These are phyloP conservation scores for Alternaria longipes DNA, from an alignment of 2,329 filamentous ascomycete species.

Conservation along the genomic window DNA sequence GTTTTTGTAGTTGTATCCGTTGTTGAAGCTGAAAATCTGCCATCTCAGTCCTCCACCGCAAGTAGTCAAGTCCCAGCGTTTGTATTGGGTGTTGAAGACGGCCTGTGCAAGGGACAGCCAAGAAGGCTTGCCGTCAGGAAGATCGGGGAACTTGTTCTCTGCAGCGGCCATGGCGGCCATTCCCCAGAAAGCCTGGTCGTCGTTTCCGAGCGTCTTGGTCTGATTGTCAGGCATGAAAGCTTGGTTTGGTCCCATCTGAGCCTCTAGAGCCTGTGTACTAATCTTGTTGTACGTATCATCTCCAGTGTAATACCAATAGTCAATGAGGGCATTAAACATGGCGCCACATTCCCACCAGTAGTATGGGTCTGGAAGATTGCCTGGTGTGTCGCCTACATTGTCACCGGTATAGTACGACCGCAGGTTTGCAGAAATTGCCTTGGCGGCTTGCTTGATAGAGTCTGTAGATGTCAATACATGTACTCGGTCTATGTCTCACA, in stretches of 20 bases:
- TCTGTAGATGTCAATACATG: constrained; percentile 53
- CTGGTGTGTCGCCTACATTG: constrained; percentile 66
- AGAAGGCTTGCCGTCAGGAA: constrained; percentile 61
- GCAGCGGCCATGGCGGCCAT: constrained; percentile 67
- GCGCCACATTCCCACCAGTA: constrained; percentile 57
- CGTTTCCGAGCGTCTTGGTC: constrained; percentile 64
- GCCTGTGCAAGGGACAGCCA: constrained; percentile 75
- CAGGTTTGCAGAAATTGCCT: constrained; percentile 67
- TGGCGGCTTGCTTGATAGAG: constrained; percentile 69
- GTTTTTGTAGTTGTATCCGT: constrained; percentile 84
- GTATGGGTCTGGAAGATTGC: constrained; percentile 60
- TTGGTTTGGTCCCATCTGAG: constrained; percentile 75
- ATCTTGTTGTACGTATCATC: constrained; percentile 52
- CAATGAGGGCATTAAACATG: constrained; percentile 52
- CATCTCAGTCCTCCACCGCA: constrained; percentile 80
- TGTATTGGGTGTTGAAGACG: constrained; percentile 75
- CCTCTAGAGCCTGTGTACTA: constrained; percentile 67
- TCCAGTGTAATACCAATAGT: constrained; percentile 56
- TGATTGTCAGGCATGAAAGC: constrained; percentile 83
- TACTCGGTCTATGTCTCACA: neutral
- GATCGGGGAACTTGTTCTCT: constrained; percentile 59
- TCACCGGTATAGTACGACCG: constrained; percentile 74
- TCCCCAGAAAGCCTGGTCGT: constrained; percentile 68
- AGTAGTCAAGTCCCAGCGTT: constrained; percentile 71
- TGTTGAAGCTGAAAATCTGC: constrained; percentile 83